A percentile compares a stretch with the other conserved stretches of the same genome.
phyloP scores from a whole-genome alignment of 1,284 basidiomycete species.

The Ganoderma lingzhi region DNA sequence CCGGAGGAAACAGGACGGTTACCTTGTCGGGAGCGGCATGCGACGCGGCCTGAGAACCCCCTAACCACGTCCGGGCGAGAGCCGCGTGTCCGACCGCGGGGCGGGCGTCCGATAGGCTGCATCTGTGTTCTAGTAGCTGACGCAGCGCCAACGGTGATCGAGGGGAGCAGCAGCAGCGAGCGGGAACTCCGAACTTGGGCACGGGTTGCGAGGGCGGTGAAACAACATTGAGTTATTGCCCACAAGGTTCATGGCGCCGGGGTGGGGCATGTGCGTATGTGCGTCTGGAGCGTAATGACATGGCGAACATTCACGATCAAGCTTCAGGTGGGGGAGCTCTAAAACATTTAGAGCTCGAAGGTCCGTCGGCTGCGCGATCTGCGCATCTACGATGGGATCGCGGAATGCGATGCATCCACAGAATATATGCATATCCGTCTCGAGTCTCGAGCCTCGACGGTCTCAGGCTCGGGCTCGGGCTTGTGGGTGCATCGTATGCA shows the following conservation, averaged over 20 bases:
- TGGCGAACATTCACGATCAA: neutral
- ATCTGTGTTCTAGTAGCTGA: neutral
- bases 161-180: neutral
- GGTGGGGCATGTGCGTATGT: neutral
- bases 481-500: neutral
- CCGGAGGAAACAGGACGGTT: neutral
- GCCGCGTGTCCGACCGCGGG: conserved; percentile 7
- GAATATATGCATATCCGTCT: neutral
- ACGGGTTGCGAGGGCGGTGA: neutral
- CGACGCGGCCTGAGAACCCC: conserved; percentile 22
- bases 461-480: neutral
- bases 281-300: neutral
- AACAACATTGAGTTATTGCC: no score
- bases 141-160: neutral
- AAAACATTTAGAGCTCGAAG: neutral
- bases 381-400: conserved; percentile 30
- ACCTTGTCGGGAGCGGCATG: conserved; percentile 8
- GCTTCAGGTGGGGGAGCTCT: conserved; percentile 1
- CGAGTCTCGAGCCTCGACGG: neutral
- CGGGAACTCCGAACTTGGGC: neutral
- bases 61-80: conserved; percentile 7
- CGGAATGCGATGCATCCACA: conserved; percentile 15
- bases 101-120: neutral
- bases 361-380: conserved; percentile 8
- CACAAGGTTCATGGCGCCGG: neutral